Evolutionary conservation across 345 rosid species (phyloP).

Genomic region (Eucalyptus decipiens): DNA sequence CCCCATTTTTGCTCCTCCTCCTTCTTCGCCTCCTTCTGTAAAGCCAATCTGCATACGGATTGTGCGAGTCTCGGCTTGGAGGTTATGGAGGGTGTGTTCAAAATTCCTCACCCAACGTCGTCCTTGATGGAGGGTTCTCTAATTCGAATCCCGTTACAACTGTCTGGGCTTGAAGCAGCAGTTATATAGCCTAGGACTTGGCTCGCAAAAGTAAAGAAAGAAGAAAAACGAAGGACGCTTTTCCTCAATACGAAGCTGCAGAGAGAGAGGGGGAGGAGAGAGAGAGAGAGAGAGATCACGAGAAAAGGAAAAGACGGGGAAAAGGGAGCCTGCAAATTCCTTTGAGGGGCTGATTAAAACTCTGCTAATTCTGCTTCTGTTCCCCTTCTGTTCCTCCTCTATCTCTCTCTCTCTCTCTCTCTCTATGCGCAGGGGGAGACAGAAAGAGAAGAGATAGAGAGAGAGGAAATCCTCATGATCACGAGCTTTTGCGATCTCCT

Average conservation of each 20-base stretch:
- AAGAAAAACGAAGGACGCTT: background rate
- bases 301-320: constrained; percentile 26
- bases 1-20: constrained; percentile 25
- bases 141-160: background rate
- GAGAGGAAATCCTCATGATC: constrained; percentile 5
- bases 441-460: background rate
- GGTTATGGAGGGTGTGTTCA: background rate
- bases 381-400: background rate
- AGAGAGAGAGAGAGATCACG: constrained; percentile 15
- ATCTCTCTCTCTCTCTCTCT: background rate
- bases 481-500: constrained; percentile 29
- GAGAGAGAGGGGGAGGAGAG: background rate
- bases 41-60: background rate
- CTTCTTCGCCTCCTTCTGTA: background rate
- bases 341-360: constrained; percentile 16
- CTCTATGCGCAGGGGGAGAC: background rate
- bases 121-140: background rate
- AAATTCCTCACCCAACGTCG: background rate
- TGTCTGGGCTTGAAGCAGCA: background rate
- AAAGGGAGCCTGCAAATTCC: constrained; percentile 28
- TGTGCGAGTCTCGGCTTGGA: background rate
- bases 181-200: background rate
- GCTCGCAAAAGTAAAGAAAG: background rate
- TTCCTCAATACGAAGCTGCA: background rate
- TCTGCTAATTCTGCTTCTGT: background rate